Conservation (phyloP, 139 green algal genomes). For the Tetradesmus obliquus region DNA sequence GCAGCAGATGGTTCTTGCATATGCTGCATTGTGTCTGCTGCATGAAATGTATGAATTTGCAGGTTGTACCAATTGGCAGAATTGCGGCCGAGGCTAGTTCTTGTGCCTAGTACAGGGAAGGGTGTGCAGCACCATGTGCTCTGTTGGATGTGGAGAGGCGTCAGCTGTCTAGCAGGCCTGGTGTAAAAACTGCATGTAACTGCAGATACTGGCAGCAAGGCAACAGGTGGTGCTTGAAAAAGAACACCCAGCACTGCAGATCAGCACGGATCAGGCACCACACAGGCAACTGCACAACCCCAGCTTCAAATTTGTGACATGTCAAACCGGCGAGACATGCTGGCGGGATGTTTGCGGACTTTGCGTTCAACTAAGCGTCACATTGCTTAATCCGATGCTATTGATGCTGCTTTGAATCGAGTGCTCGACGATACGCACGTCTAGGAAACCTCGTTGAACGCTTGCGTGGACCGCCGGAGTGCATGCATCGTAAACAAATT, state of each 20-base stretch:
- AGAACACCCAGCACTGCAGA: too few relatives aligned
- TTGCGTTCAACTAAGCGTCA: neutral
- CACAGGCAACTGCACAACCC: neutral
- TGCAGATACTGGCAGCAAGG: too few relatives aligned
- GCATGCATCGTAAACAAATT: neutral
- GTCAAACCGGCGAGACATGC: neutral
- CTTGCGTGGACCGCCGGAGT: neutral
- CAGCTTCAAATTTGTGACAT: slow-evolving; percentile 1
- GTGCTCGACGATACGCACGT: neutral
- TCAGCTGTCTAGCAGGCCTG: too few relatives aligned
- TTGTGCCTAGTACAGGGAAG: neutral
- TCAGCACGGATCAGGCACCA: too few relatives aligned
- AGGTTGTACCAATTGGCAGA: too few relatives aligned
- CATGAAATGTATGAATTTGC: neutral
- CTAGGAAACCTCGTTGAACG: neutral
- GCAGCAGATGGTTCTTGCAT: neutral
- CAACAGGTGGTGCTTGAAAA: too few relatives aligned
- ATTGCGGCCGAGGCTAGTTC: neutral
- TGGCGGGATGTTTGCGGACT: neutral
- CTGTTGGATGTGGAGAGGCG: too few relatives aligned
- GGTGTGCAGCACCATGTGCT: neutral
- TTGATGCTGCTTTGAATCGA: neutral
- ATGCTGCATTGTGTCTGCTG: neutral
- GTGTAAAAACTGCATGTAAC: too few relatives aligned
- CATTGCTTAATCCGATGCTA: neutral